These are phyloP conservation scores for Kodamaea sagamina DNA, from an alignment of 805 yeast species.

Conservation along the genomic window DNA sequence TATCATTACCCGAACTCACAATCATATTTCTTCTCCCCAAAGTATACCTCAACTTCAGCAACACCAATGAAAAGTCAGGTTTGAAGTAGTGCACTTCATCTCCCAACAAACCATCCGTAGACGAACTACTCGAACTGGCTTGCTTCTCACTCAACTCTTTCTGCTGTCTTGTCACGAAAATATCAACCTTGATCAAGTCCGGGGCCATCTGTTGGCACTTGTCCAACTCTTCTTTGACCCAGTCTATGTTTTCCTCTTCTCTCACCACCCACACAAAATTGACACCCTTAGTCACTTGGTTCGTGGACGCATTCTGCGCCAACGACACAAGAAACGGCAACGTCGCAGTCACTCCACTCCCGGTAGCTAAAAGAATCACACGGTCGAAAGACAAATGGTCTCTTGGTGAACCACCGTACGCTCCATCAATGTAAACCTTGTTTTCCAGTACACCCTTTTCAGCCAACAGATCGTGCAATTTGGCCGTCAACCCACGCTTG, in stretches of 20 bases:
- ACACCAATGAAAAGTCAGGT: conserved; percentile 22
- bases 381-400: conserved; percentile 48
- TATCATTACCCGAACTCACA: conserved; percentile 48
- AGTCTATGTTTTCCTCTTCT: conserved; percentile 31
- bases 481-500: conserved; percentile 48
- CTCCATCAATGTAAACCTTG: conserved; percentile 52
- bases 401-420: conserved; percentile 56
- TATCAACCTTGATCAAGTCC: conserved; percentile 26
- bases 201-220: conserved; percentile 29
- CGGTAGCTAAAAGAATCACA: conserved; percentile 45
- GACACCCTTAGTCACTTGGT: conserved; percentile 25
- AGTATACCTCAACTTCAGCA: conserved; percentile 18
- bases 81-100: conserved; percentile 21
- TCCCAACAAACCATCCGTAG: not conserved
- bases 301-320: conserved; percentile 18
- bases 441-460: conserved; percentile 28
- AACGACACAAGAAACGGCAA: conserved; percentile 43
- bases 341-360: conserved; percentile 55
- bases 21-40: conserved; percentile 39
- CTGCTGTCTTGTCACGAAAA: conserved; percentile 23
- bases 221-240: conserved; percentile 42
- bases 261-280: conserved; percentile 50
- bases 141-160: not conserved
- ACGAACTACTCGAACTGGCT: not conserved
- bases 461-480: conserved; percentile 28